phyloP scores from a whole-genome alignment of 78 protist species.

The Dictyostelium intermedium region DNA sequence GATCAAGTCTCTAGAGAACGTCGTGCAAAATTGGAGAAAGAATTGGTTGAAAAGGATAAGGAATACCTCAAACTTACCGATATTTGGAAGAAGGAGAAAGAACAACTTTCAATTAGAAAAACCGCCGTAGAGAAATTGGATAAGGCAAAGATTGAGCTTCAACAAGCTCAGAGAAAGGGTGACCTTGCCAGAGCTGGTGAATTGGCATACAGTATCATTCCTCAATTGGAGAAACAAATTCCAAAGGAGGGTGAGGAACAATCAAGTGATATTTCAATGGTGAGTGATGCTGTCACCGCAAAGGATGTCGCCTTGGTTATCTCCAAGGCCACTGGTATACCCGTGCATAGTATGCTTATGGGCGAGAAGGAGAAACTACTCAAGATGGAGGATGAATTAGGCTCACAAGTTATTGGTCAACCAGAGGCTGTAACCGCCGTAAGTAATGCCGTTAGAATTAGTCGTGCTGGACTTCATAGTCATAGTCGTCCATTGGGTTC shows the following conservation, averaged over 20 bases:
- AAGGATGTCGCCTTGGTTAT: slow-evolving; percentile 91
- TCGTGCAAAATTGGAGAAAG: slow-evolving; percentile 69
- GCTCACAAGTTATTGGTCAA: slow-evolving; percentile 96
- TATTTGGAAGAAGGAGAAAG: slow-evolving; percentile 57
- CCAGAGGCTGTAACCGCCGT: slow-evolving; percentile 96
- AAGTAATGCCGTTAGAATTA: slow-evolving; percentile 92
- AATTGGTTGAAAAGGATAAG: slow-evolving; percentile 83
- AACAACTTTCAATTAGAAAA: slow-evolving; percentile 50
- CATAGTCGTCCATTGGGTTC: slow-evolving; percentile 93
- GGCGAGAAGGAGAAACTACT: slow-evolving; percentile 92
- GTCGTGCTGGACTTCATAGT: slow-evolving; percentile 95
- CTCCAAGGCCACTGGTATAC: slow-evolving; percentile 97
- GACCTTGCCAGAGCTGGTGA: slow-evolving; percentile 94
- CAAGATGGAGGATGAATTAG: slow-evolving; percentile 83
- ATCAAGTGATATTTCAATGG: slow-evolving; percentile 27
- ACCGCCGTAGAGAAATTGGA: slow-evolving; percentile 82
- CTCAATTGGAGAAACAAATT: slow-evolving; percentile 85
- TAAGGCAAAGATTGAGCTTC: slow-evolving; percentile 78
- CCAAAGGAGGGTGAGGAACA: slow-evolving; percentile 53
- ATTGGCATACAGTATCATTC: slow-evolving; percentile 91
- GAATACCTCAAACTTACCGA: slow-evolving; percentile 24
- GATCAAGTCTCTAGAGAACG: slow-evolving; percentile 78
- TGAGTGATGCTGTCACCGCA: slow-evolving; percentile 84
- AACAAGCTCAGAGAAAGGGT: slow-evolving; percentile 89
- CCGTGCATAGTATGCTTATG: slow-evolving; percentile 88